Percentiles rank a stretch among this genome's conserved stretches.
Conservation (phyloP, 129 eudicot species). For the Flaveria bidentis region DNA sequence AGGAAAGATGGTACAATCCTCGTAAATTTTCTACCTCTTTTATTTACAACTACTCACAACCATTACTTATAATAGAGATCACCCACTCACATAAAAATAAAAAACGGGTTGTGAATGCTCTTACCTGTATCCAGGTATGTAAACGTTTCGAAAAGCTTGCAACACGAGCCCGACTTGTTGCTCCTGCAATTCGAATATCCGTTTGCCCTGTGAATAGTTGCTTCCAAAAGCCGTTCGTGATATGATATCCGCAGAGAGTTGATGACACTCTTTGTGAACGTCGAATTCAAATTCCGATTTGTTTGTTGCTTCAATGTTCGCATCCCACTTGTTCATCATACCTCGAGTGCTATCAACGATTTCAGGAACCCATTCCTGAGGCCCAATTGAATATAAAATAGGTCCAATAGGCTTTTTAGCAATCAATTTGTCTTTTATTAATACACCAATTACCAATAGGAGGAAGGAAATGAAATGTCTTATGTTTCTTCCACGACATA, state of each 20-base stretch:
- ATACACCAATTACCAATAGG: too few relatives aligned
- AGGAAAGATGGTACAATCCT: too few relatives aligned
- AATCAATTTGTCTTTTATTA: background rate
- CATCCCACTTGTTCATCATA: conserved; percentile 69
- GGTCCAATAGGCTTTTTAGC: background rate
- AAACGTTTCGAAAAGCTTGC: conserved; percentile 63
- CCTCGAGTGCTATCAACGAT: conserved; percentile 62
- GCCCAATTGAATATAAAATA: background rate
- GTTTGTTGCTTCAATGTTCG: conserved; percentile 29
- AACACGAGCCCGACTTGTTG: conserved; percentile 61
- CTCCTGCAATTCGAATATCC: conserved; percentile 72
- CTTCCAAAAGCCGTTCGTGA: conserved; percentile 89
- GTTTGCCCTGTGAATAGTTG: conserved; percentile 69
- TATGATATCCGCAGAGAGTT: conserved; percentile 76
- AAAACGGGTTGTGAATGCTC: too few relatives aligned
- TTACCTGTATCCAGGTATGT: conserved; percentile 77
- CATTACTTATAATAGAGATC: too few relatives aligned
- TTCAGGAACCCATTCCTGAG: conserved; percentile 79
- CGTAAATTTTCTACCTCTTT: too few relatives aligned
- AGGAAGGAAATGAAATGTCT: too few relatives aligned
- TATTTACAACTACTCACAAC: too few relatives aligned
- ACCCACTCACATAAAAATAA: too few relatives aligned
- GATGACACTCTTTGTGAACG: conserved; percentile 61
- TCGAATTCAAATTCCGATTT: conserved; percentile 58
- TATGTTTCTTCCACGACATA: too few relatives aligned